Conservation (phyloP, 2,329 filamentous ascomycete genomes). For the Ambrosiella beaveri region DNA sequence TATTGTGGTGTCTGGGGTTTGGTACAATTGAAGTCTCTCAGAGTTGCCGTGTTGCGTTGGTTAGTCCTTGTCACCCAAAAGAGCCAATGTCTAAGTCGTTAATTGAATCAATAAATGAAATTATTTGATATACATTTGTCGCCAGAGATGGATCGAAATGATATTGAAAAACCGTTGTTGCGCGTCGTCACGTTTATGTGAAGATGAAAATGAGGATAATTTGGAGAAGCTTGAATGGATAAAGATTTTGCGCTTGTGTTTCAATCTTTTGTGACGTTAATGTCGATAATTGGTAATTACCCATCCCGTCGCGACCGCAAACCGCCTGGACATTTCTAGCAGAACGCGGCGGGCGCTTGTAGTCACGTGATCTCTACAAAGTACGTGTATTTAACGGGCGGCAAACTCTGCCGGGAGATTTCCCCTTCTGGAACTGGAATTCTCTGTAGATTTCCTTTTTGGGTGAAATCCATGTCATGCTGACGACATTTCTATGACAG, state of each 20-base stretch:
- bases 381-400: background rate
- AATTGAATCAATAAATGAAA: too few relatives aligned
- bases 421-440: too few relatives aligned
- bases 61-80: too few relatives aligned
- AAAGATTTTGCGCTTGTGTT: background rate
- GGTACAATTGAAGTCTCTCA: too few relatives aligned
- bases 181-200: background rate
- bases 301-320: background rate
- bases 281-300: background rate
- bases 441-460: too few relatives aligned
- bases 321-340: background rate
- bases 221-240: too few relatives aligned
- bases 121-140: too few relatives aligned
- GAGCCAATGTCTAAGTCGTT: too few relatives aligned
- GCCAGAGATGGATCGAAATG: background rate
- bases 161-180: background rate
- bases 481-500: too few relatives aligned
- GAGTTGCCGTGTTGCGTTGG: too few relatives aligned
- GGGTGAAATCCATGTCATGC: too few relatives aligned
- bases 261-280: background rate
- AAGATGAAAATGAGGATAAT: too few relatives aligned
- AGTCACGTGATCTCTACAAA: slow-evolving; percentile 6
- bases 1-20: background rate
- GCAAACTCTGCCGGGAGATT: background rate
- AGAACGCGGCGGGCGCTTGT: slow-evolving; percentile 6